phyloP scores from a whole-genome alignment of 2,329 filamentous ascomycete species.

The Phialophora tarda region DNA sequence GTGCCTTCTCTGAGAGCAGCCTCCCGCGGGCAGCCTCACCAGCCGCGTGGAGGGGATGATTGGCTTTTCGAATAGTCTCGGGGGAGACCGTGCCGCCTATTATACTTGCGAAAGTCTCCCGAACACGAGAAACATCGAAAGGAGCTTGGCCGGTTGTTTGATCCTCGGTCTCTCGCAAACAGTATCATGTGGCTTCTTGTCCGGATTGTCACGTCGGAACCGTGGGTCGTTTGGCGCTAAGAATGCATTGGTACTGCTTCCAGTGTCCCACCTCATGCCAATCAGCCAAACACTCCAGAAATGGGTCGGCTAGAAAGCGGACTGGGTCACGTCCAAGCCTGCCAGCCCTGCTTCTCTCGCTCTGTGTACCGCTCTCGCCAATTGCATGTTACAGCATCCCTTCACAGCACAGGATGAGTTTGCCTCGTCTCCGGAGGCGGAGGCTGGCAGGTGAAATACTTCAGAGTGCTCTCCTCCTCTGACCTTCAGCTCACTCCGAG shows the following conservation, averaged over 20 bases:
- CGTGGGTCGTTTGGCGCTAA: neutral
- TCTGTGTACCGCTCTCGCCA: conserved; percentile 15
- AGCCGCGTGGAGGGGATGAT: neutral
- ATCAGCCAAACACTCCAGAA: conserved; percentile 1
- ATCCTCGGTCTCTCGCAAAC: neutral
- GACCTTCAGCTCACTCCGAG: neutral
- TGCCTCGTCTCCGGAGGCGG: conserved; percentile 9
- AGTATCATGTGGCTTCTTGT: neutral
- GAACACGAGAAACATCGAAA: conserved; percentile 4
- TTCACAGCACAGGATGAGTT: conserved; percentile 13
- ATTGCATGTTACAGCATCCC: conserved; percentile 13
- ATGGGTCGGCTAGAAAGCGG: neutral
- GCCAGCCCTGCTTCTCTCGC: conserved; percentile 5
- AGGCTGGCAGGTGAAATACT: conserved; percentile 5
- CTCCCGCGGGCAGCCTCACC: conserved; percentile 4
- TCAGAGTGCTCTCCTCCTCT: conserved; percentile 5
- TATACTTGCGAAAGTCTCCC: neutral
- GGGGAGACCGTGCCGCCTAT: conserved; percentile 1
- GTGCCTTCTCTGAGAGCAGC: neutral
- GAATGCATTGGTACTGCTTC: neutral
- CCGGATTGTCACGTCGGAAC: conserved; percentile 4
- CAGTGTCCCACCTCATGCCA: neutral
- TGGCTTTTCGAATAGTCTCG: neutral
- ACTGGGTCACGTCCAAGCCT: neutral
- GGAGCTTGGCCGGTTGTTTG: neutral